Conservation (phyloP, 1,284 basidiomycete species). For the Pyrrhoderma lamaoense region DNA sequence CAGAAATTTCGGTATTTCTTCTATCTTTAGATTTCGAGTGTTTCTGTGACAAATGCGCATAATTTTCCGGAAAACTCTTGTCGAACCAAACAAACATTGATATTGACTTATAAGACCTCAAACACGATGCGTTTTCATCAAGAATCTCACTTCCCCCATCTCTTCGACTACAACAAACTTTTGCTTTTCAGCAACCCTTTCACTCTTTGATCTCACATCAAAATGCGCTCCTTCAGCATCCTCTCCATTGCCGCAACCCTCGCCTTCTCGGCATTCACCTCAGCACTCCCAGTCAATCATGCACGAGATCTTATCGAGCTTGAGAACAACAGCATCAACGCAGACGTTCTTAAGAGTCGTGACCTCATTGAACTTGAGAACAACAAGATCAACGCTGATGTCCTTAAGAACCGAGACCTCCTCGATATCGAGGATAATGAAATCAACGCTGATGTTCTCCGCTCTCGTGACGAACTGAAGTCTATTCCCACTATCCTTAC, state of each 20-base stretch:
- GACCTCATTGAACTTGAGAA: neutral
- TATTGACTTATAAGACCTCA: neutral
- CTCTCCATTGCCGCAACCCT: constrained; percentile 32
- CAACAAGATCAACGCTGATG: constrained; percentile 1
- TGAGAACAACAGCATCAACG: neutral
- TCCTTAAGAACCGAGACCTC: neutral
- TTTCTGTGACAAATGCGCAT: neutral
- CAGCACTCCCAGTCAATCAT: constrained; percentile 23
- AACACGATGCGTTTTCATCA: neutral
- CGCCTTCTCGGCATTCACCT: constrained; percentile 28
- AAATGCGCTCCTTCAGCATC: constrained; percentile 41
- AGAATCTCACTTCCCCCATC: neutral
- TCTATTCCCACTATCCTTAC: constrained; percentile 25
- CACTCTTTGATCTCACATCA: constrained; percentile 29
- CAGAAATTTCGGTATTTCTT: constrained; percentile 3
- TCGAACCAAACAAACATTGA: neutral
- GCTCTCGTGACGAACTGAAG: constrained; percentile 17
- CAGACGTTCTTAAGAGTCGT: neutral
- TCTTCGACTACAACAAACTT: neutral
- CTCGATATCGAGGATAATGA: neutral
- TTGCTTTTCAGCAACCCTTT: constrained; percentile 23
- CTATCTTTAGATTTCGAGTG: neutral
- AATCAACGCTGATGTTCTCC: constrained; percentile 4
- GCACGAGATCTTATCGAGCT: neutral
- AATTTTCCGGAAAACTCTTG: neutral